Evolutionary conservation across 2,329 filamentous ascomycete species (phyloP).

Genomic region (Hypocreales sp.): DNA sequence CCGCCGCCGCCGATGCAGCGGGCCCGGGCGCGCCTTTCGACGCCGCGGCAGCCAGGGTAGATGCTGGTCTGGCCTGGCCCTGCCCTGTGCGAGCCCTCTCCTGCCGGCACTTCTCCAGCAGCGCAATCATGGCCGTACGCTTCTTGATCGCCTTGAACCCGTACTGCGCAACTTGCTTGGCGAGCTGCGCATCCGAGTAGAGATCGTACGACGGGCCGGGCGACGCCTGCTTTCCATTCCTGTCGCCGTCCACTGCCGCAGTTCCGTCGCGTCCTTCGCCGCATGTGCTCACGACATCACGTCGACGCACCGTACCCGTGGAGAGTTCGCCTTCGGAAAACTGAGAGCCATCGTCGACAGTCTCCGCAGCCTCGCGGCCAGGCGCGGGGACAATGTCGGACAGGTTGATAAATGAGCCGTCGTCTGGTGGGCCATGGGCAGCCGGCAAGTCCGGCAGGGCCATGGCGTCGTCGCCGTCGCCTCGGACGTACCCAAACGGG

Average conservation of each 20-base stretch:
- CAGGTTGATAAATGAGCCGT: constrained; percentile 9
- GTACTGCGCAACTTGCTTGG: constrained; percentile 44
- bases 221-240: neutral
- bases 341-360: constrained; percentile 4
- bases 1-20: neutral
- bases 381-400: constrained; percentile 9
- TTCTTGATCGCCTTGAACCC: constrained; percentile 60
- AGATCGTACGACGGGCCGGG: constrained; percentile 40
- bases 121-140: constrained; percentile 51
- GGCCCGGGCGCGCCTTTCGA: no score
- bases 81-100: constrained; percentile 14
- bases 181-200: constrained; percentile 46
- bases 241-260: neutral
- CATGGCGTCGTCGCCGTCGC: constrained; percentile 3
- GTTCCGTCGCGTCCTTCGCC: constrained; percentile 4
- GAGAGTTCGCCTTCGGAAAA: no score
- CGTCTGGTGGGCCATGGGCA: neutral
- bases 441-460: constrained; percentile 1
- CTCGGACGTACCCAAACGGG: constrained; percentile 22
- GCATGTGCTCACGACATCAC: no score
- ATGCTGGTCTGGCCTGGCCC: constrained; percentile 1
- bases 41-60: no score
- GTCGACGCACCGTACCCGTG: no score
- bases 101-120: constrained; percentile 58
- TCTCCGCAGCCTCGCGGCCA: constrained; percentile 1